Evolutionary conservation across 306 rosid species (phyloP), one percentile per base, ranked within the genome.

Genomic region (Cucurbita moschata): DNA sequence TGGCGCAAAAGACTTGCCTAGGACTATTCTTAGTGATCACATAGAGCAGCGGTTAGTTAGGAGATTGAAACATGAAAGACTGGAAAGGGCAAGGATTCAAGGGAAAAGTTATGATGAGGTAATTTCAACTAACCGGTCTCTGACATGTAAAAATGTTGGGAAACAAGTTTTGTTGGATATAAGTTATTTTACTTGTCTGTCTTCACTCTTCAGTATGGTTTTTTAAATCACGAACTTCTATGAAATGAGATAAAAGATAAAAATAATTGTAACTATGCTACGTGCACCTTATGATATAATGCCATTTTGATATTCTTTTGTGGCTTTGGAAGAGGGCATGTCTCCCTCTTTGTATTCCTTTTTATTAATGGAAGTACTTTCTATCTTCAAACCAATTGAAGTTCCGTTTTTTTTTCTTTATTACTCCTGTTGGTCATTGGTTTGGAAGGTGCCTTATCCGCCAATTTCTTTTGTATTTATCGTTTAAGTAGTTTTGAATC

Each of bases 1-100:
- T 81, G 97, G 99, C 44, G 99, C 99, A 71, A 95, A 89, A 83
- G 99, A 95, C 83, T 85, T 95, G 65, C 99, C 99, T 0, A 88
- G 85, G 83, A 95, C 97, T 23, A 86, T 86, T 74, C 85, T 95
- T 40, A 95, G 99, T 55, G 97, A 95, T 75, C 96, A 95, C 38
- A 88, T 95, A 55, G 99, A 95, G 78, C 91, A 88, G 21, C 83
- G 97, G 47, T 77, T 95, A 59, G 87, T 87, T 82, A 83, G 56
- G 76, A 81, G 81, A 73, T 87, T 95, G 60, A 91, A 81, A 83
- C 90, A 84, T 5, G 99, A 95, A 81, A 88, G 85, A 72, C 82
- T 26, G 72, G 99, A 95, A 43, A 89, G 99, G 85, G 96, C 99
- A 10, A 86, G 89, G 82, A n/a, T 78, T 77, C 96, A 84, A 68